Evolutionary conservation across 75 land plant species (phyloP).

Genomic region (Ceratopteris richardii): DNA sequence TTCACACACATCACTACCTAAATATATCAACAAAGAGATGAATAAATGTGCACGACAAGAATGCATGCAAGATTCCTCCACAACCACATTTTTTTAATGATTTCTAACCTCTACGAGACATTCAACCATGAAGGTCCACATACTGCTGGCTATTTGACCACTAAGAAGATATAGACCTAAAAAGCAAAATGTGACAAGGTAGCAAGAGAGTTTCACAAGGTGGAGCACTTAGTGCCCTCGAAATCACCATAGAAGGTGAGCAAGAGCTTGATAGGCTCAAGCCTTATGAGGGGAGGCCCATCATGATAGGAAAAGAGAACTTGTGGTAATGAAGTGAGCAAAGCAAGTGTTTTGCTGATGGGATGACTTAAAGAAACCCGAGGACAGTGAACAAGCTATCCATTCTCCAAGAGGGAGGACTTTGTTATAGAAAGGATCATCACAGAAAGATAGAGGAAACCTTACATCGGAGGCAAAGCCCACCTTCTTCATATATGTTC

Average conservation of each 20-base stretch:
- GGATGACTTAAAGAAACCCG: too few species aligned
- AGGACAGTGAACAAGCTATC: too few species aligned
- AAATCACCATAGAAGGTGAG: conserved; percentile 76
- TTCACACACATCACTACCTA: too few species aligned
- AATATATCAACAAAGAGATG: too few species aligned
- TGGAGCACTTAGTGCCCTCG: conserved; percentile 38
- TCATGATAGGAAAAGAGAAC: conserved; percentile 50
- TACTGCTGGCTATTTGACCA: conserved; percentile 55
- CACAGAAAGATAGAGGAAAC: too few species aligned
- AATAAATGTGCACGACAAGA: conserved; percentile 43
- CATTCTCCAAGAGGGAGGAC: too few species aligned
- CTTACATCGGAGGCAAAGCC: too few species aligned
- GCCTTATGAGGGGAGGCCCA: conserved; percentile 45
- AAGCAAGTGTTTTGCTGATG: too few species aligned
- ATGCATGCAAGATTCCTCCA: conserved; percentile 46
- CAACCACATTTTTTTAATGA: conserved; percentile 46
- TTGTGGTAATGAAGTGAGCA: conserved; percentile 8
- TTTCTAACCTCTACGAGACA: conserved; percentile 27
- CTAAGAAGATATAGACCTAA: conserved; percentile 58
- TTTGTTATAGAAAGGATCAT: too few species aligned
- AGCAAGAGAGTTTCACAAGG: conserved; percentile 48
- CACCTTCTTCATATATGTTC: too few species aligned
- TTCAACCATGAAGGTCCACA: conserved; percentile 47
- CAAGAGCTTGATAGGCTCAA: conserved; percentile 25
- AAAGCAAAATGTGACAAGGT: conserved; percentile 19